Evolutionary conservation across 2,329 filamentous ascomycete genomes (phyloP).

Genomic region (Canariomyces notabilis): DNA sequence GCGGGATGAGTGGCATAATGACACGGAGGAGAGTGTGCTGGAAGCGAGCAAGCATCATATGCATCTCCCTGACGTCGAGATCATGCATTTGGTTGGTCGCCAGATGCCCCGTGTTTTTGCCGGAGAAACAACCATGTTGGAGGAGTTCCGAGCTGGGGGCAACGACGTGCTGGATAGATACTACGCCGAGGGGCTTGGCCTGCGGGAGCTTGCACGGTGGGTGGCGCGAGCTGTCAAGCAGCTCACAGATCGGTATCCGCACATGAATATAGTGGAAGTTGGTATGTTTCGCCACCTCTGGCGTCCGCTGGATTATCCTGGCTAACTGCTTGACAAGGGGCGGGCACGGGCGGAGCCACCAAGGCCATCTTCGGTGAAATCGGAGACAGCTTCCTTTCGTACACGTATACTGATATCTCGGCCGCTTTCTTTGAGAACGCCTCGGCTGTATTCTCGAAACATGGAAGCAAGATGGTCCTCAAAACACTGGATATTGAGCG

Average conservation of each 20-base stretch:
- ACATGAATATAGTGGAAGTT: slow-evolving; percentile 31
- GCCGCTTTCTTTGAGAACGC: slow-evolving; percentile 27
- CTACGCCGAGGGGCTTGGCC: background rate
- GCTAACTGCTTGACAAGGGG: slow-evolving; percentile 10
- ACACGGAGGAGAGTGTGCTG: background rate
- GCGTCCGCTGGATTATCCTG: too few relatives aligned
- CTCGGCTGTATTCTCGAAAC: slow-evolving; percentile 18
- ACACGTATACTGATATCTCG: slow-evolving; percentile 14
- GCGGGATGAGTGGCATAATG: background rate
- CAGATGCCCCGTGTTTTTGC: background rate
- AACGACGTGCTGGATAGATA: background rate
- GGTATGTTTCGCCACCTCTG: slow-evolving; percentile 21
- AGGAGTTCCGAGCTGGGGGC: background rate
- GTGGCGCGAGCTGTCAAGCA: background rate
- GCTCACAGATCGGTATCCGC: slow-evolving; percentile 8
- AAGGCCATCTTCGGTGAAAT: slow-evolving; percentile 2
- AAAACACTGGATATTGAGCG: slow-evolving; percentile 28
- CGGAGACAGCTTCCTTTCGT: background rate
- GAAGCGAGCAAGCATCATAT: background rate
- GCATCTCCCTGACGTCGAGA: background rate
- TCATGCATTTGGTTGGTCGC: background rate
- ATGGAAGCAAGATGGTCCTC: slow-evolving; percentile 22
- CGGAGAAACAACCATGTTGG: background rate
- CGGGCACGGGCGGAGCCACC: slow-evolving; percentile 38
- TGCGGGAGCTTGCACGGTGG: background rate